These are phyloP conservation scores for Candida piceae DNA, from an alignment of 805 yeast species.

Conservation along the genomic window DNA sequence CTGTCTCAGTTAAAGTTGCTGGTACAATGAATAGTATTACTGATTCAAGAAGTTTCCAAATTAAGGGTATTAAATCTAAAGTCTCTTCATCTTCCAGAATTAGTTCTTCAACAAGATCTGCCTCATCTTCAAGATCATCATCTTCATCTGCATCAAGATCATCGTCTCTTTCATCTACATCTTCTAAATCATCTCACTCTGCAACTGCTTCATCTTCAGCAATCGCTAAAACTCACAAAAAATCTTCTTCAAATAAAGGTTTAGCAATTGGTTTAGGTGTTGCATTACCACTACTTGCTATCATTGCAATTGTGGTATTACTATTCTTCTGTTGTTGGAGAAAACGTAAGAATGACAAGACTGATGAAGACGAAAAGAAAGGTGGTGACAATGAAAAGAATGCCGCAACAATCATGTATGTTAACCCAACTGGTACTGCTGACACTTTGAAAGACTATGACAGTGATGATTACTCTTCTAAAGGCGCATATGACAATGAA, in stretches of 20 bases:
- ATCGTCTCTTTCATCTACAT: conserved; percentile 21
- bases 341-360: conserved; percentile 32
- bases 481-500: conserved; percentile 16
- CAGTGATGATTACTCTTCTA: conserved; percentile 21
- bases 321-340: conserved; percentile 55
- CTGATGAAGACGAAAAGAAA: conserved; percentile 11
- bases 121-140: conserved; percentile 26
- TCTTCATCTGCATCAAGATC: conserved; percentile 24
- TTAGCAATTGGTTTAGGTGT: conserved; percentile 90
- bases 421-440: conserved; percentile 16
- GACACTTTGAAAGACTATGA: conserved; percentile 24
- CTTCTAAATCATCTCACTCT: no score
- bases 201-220: conserved; percentile 3
- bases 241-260: conserved; percentile 37
- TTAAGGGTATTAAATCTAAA: conserved; percentile 43
- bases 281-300: conserved; percentile 61
- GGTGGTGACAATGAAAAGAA: conserved; percentile 5
- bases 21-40: conserved; percentile 29
- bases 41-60: conserved; percentile 42
- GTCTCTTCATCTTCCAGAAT: conserved; percentile 20
- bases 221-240: conserved; percentile 4
- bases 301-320: conserved; percentile 43
- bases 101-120: conserved; percentile 20
- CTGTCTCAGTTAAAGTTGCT: conserved; percentile 38
- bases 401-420: conserved; percentile 11